A percentile compares a stretch with the other conserved stretches of the same genome.
These are phyloP conservation scores for Hymenoscyphus infarciens DNA, from an alignment of 2,329 filamentous ascomycete genomes.

Conservation along the genomic window DNA sequence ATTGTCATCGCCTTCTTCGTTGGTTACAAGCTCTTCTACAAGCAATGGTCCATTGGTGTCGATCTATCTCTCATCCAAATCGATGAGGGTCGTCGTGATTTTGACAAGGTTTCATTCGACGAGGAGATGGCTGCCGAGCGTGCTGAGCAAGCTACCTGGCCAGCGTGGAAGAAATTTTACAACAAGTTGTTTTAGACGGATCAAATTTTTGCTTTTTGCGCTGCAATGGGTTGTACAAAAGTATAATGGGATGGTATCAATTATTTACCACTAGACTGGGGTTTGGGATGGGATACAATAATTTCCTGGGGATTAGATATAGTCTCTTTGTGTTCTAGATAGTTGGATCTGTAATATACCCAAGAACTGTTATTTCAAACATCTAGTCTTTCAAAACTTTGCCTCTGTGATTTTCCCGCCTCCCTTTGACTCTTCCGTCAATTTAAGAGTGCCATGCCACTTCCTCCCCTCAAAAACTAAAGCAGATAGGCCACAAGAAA, in stretches of 20 bases:
- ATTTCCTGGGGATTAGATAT: not conserved
- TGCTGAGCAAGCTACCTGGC: slow-evolving; percentile 29
- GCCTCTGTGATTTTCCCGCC: not conserved
- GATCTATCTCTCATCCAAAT: slow-evolving; percentile 29
- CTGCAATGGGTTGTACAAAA: not conserved
- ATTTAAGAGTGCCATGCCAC: not conserved
- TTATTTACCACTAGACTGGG: not conserved
- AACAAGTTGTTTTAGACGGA: slow-evolving; percentile 10
- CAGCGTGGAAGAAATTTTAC: slow-evolving; percentile 29
- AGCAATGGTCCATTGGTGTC: slow-evolving; percentile 30
- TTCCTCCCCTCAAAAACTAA: not conserved
- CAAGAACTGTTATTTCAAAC: slow-evolving; percentile 3
- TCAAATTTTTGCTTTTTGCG: not conserved
- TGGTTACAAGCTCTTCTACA: slow-evolving; percentile 58
- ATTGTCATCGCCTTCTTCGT: slow-evolving; percentile 58
- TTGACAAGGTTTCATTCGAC: slow-evolving; percentile 32
- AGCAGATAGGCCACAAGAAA: too few species aligned
- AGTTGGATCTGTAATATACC: slow-evolving; percentile 2
- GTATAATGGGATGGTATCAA: not conserved
- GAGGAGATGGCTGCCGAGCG: slow-evolving; percentile 33
- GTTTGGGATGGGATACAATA: not conserved
- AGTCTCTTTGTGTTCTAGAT: not conserved
- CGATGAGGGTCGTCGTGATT: slow-evolving; percentile 33
- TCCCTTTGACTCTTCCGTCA: not conserved
- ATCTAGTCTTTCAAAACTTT: not conserved